Evolutionary conservation across 2,329 filamentous ascomycete species (phyloP).

Genomic region (Phyllosticta citrichinensis): DNA sequence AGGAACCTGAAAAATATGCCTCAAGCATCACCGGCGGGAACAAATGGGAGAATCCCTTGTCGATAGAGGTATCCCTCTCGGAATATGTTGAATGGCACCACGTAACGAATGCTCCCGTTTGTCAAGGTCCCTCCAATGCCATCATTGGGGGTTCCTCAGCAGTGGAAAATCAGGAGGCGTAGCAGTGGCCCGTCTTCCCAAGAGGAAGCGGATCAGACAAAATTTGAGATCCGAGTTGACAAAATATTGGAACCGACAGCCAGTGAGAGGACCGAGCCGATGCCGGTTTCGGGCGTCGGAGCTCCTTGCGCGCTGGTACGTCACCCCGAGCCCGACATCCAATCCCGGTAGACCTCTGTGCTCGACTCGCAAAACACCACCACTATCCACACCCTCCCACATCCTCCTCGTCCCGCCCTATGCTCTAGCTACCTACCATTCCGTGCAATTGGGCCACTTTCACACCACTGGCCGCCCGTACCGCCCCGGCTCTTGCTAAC

Average conservation of each 20-base stretch:
- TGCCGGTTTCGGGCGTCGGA: no score
- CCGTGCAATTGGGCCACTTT: neutral
- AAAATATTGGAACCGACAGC: no score
- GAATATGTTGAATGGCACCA: neutral
- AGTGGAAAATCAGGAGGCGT: neutral
- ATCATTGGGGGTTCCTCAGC: neutral
- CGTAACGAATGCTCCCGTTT: neutral
- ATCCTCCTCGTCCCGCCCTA: neutral
- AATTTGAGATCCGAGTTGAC: no score
- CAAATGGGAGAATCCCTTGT: neutral
- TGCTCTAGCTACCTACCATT: neutral
- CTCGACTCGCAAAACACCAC: neutral
- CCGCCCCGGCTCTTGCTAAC: neutral
- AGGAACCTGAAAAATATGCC: neutral
- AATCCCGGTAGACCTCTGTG: neutral
- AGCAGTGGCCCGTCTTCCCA: neutral
- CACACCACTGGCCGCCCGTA: neutral
- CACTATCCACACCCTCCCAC: neutral
- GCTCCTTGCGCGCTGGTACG: neutral
- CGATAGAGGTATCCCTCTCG: neutral
- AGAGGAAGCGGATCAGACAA: no score
- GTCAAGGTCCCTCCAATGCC: neutral
- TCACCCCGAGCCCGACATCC: neutral
- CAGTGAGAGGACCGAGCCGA: no score
- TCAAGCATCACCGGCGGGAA: neutral